Percentiles rank a stretch among this genome's conserved stretches.
Conservation (phyloP, 2,329 filamentous ascomycete genomes). For the Diaporthe caulivora region DNA sequence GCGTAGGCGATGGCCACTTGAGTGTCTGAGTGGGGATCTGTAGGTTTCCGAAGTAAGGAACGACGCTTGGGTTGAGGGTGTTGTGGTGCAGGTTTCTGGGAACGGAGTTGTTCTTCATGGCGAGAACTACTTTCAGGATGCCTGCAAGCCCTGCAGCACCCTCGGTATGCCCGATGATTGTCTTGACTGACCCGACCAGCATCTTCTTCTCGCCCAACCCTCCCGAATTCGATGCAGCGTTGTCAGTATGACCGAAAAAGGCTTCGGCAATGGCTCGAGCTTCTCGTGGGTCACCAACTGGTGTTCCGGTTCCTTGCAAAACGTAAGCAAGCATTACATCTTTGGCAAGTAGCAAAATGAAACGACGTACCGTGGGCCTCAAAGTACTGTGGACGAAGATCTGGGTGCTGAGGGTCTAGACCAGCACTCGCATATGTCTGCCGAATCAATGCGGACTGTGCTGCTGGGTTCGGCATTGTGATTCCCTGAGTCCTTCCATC, state of each 20-base stretch:
- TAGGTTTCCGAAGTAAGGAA: slow-evolving; percentile 50
- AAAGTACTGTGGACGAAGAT: slow-evolving; percentile 59
- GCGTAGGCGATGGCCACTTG: slow-evolving; percentile 51
- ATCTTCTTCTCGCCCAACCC: slow-evolving; percentile 41
- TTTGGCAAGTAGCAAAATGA: background rate
- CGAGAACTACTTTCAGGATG: slow-evolving; percentile 58
- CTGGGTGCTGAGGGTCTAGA: slow-evolving; percentile 48
- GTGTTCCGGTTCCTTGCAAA: slow-evolving; percentile 48
- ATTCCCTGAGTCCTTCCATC: slow-evolving; percentile 67
- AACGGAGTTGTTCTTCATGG: slow-evolving; percentile 54
- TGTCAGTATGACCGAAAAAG: slow-evolving; percentile 49
- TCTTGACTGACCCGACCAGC: slow-evolving; percentile 58
- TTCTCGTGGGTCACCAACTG: slow-evolving; percentile 56
- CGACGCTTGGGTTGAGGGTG: slow-evolving; percentile 54
- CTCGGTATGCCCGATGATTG: slow-evolving; percentile 63
- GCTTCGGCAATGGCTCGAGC: slow-evolving; percentile 57
- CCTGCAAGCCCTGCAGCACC: slow-evolving; percentile 63
- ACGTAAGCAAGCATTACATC: fast-evolving
- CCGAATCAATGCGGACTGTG: slow-evolving; percentile 59
- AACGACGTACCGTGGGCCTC: slow-evolving; percentile 56
- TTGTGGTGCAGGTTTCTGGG: slow-evolving; percentile 59
- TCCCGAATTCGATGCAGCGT: no score
- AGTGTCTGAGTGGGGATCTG: slow-evolving; percentile 48
- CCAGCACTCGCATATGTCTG: slow-evolving; percentile 58
- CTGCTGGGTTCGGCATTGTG: slow-evolving; percentile 62